Evolutionary conservation across 345 rosid genomes (phyloP), one percentile per base, ranked within the genome.

Genomic region (Linum trigynum): DNA sequence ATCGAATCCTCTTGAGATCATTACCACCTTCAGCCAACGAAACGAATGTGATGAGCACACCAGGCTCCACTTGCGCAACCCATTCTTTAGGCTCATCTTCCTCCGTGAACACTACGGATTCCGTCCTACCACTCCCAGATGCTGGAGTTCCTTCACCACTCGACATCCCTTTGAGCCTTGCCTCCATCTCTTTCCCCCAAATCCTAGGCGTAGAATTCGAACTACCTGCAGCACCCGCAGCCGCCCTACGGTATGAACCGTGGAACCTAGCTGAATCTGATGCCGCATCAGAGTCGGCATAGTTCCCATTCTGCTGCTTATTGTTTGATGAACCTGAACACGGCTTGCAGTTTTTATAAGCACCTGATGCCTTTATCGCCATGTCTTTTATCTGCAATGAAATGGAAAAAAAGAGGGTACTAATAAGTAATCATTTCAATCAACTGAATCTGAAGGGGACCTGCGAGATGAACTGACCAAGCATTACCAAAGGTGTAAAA

Each of bases 41-140:
- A 48, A 69, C 77, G 36, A 74, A 69, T 1, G 77, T 74, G 65
- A 74, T 74, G 56, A 74, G 70, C 36, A 74, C 77, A 8, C 77
- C 77, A 60, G 77, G 77, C 70, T 74, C 77, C 71, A 74, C 74
- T 67, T 74, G 77, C 55, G 77, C 77, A 57, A 74, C 77, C 77
- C 74, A 74, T 50, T 74, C 77, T 8, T 74, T 74, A 6, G 77
- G 77, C 45, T 74, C 77, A 38, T 56, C 70, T 42, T 74, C 77
- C 67, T 69, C 74, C 12, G 66, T 70, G 61, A 74, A 74, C 39
- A 62, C 77, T n/a, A 74, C 48, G 9, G 77, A 69, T 55, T 45
- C 77, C 74, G 55, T 45, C 51, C 74, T 69, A 0, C 77, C 74
- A 7, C 66, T 69, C 6, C 69, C 71, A 40, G 77, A 74, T 51